Evolutionary conservation across 768 basidiomycete species (phyloP).

Genomic region (Sistotremastrum niveocremeum): DNA sequence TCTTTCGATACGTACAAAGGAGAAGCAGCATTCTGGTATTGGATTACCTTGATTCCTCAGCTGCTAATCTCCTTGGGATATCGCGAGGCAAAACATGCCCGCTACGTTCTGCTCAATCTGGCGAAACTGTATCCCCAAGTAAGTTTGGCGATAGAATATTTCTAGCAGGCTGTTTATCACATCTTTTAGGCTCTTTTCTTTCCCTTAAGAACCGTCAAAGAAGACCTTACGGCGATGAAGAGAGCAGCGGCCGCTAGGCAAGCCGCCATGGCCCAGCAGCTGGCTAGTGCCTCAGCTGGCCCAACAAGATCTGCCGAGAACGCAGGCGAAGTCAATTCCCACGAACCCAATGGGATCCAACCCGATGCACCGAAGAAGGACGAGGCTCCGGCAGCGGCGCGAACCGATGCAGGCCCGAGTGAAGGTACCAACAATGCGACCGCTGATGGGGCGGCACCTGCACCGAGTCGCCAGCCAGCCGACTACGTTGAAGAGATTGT

Average conservation of each 20-base stretch:
- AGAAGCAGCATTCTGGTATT: conserved; percentile 95
- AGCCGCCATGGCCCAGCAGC: conserved; percentile 7
- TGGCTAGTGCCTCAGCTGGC: conserved; percentile 2
- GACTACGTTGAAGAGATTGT: conserved; percentile 91
- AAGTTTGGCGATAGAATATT: conserved; percentile 13
- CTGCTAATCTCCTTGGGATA: conserved; percentile 80
- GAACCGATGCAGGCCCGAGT: conserved; percentile 17
- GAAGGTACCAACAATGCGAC: neutral
- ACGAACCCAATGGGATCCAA: conserved; percentile 14
- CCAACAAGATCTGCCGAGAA: conserved; percentile 8
- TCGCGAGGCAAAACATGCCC: conserved; percentile 85
- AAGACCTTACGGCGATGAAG: conserved; percentile 44
- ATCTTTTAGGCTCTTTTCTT: conserved; percentile 77
- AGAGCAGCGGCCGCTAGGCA: conserved; percentile 27
- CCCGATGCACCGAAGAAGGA: conserved; percentile 4
- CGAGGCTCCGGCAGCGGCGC: conserved; percentile 17
- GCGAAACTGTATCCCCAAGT: conserved; percentile 91
- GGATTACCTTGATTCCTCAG: conserved; percentile 96
- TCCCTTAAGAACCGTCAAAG: conserved; percentile 73
- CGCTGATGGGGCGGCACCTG: conserved; percentile 5
- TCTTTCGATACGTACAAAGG: conserved; percentile 94
- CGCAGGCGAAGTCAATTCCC: conserved; percentile 10
- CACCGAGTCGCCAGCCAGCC: conserved; percentile 45
- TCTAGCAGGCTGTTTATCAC: neutral
- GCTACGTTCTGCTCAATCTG: conserved; percentile 76